Percentiles rank a stretch among this genome's conserved stretches.
Evolutionary conservation across 1,284 basidiomycete species (phyloP).

Genomic region (Malassezia equina): DNA sequence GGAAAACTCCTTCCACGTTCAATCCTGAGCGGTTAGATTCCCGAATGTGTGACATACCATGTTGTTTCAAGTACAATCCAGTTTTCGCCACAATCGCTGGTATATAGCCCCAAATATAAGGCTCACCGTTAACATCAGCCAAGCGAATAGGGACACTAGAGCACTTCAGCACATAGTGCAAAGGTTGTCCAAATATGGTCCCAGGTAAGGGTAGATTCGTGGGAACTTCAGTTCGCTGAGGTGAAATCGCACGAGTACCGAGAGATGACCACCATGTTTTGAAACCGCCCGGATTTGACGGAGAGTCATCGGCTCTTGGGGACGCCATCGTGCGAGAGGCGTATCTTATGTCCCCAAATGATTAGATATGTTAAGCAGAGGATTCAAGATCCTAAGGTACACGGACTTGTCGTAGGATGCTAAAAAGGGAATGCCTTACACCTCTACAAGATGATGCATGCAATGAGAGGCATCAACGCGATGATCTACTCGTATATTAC

Average conservation of each 20-base stretch:
- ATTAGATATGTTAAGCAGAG: not conserved
- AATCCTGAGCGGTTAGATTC: constrained; percentile 49
- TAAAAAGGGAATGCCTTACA: not conserved
- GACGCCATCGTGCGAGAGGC: not conserved
- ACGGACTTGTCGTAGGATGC: not conserved
- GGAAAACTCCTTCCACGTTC: constrained; percentile 88
- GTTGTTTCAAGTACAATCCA: constrained; percentile 53
- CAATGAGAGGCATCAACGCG: not conserved
- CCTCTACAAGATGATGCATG: constrained; percentile 5
- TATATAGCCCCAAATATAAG: constrained; percentile 60
- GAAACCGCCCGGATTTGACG: not conserved
- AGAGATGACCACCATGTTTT: constrained; percentile 14
- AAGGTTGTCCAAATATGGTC: constrained; percentile 68
- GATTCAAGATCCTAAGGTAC: not conserved
- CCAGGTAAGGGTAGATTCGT: not conserved
- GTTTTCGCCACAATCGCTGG: constrained; percentile 96
- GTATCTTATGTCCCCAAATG: not conserved
- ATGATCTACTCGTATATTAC: not conserved
- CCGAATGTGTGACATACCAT: constrained; percentile 52
- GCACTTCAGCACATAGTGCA: constrained; percentile 70
- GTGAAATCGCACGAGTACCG: not conserved
- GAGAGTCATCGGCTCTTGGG: constrained; percentile 1
- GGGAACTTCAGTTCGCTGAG: not conserved
- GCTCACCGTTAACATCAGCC: constrained; percentile 54
- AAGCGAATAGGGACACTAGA: constrained; percentile 91